Conservation (phyloP, 306 rosid species). For the Comarum palustre region DNA sequence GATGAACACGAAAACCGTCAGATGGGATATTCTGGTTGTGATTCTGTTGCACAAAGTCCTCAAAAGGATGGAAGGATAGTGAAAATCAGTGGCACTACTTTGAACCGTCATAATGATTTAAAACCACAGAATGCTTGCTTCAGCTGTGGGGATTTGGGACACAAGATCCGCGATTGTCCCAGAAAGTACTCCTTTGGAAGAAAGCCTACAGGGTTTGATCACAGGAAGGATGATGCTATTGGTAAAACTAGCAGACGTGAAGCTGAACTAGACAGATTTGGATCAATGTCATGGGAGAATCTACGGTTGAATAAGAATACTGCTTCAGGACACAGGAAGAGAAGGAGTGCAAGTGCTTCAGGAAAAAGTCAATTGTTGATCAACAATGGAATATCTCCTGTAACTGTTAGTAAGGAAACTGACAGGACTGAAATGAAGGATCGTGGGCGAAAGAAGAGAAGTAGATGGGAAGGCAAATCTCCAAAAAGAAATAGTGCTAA, state of each 20-base stretch:
- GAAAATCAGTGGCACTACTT: conserved; percentile 21
- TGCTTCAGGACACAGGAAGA: conserved; percentile 28
- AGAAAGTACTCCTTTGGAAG: conserved; percentile 26
- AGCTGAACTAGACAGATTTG: conserved; percentile 29
- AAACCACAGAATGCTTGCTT: conserved; percentile 33
- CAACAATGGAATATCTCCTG: conserved; percentile 23
- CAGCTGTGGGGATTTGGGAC: conserved; percentile 54
- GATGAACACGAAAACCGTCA: conserved; percentile 31
- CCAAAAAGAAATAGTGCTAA: conserved; percentile 32
- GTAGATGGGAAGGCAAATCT: conserved; percentile 31
- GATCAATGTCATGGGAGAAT: conserved; percentile 29
- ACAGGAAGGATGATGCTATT: conserved; percentile 20
- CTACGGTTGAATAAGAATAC: conserved; percentile 30
- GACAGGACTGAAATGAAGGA: conserved; percentile 21
- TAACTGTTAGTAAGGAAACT: conserved; percentile 20
- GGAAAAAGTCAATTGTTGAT: conserved; percentile 12
- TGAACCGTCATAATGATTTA: conserved; percentile 25
- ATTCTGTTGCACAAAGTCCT: conserved; percentile 28
- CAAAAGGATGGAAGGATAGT: conserved; percentile 29
- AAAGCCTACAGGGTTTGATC: conserved; percentile 29
- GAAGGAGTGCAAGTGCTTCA: conserved; percentile 28
- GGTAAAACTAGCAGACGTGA: conserved; percentile 23
- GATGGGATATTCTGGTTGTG: conserved; percentile 33
- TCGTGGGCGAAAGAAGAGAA: conserved; percentile 42
- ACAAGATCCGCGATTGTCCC: conserved; percentile 53